These are phyloP conservation scores for Tulasnella sp. DNA, from an alignment of 768 basidiomycete genomes.

Conservation along the genomic window DNA sequence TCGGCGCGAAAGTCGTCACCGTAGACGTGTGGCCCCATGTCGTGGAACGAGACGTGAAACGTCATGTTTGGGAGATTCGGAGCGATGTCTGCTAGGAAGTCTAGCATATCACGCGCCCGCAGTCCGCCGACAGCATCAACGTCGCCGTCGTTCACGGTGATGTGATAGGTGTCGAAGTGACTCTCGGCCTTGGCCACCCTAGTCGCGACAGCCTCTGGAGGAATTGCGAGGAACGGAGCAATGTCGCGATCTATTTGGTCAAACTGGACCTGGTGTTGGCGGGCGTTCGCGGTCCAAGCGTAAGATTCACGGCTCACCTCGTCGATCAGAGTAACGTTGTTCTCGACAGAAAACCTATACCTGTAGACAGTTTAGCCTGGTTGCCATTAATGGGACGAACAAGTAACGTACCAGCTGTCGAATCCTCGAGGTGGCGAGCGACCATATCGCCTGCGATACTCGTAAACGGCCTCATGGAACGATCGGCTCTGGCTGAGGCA, in stretches of 20 bases:
- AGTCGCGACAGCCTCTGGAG: conserved; percentile 19
- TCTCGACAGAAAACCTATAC: conserved; percentile 15
- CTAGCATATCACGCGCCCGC: neutral
- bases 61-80: neutral
- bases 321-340: conserved; percentile 8
- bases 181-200: conserved; percentile 2
- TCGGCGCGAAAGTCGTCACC: conserved; percentile 15
- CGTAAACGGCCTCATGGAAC: conserved; percentile 29
- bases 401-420: conserved; percentile 30
- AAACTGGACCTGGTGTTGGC: conserved; percentile 24
- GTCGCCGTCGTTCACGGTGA: conserved; percentile 6
- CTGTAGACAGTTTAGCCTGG: neutral
- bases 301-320: neutral
- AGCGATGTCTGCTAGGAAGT: neutral
- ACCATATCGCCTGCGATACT: conserved; percentile 29
- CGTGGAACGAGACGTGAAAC: conserved; percentile 7
- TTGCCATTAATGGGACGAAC: conserved; percentile 9
- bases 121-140: neutral
- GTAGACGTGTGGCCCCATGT: conserved; percentile 14
- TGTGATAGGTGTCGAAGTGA: neutral
- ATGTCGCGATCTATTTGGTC: conserved; percentile 37
- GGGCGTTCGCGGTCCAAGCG: neutral
- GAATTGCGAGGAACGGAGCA: conserved; percentile 34
- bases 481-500: conserved; percentile 34
- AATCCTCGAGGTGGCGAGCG: conserved; percentile 34